Conservation (phyloP, 257 asterid genomes). For the Dorcoceras hygrometricum region DNA sequence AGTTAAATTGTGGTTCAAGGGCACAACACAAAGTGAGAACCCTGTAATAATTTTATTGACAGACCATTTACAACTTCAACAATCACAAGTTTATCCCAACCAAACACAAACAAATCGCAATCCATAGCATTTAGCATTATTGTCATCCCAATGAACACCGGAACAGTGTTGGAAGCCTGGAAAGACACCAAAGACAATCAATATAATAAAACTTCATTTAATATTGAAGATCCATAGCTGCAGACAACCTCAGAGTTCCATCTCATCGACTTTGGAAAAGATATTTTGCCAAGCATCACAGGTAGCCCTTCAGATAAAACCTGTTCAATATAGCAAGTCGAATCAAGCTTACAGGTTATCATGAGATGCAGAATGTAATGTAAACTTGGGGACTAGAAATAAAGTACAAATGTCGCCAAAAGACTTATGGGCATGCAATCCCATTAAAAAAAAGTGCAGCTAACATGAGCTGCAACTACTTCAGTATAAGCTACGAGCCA, state of each 20-base stretch:
- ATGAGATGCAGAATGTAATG: constrained; percentile 3
- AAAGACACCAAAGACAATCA: constrained; percentile 11
- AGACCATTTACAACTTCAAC: constrained; percentile 2
- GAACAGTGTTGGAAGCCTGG: constrained; percentile 4
- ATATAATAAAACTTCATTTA: constrained; percentile 1
- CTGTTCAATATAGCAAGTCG: constrained; percentile 40
- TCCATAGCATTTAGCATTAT: neutral
- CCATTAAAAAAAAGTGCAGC: constrained; percentile 8
- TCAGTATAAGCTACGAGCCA: constrained; percentile 4
- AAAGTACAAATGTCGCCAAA: constrained; percentile 1
- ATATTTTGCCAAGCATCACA: constrained; percentile 55
- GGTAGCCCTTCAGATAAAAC: constrained; percentile 89
- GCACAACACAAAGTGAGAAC: constrained; percentile 1
- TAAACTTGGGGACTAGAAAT: constrained; percentile 3
- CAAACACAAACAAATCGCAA: constrained; percentile 5
- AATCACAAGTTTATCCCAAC: constrained; percentile 4
- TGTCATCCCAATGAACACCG: constrained; percentile 6
- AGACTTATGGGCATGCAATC: constrained; percentile 10
- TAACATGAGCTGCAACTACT: constrained; percentile 2
- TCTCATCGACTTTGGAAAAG: constrained; percentile 93
- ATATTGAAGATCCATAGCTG: constrained; percentile 11
- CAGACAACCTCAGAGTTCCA: constrained; percentile 92
- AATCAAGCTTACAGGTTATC: constrained; percentile 19
- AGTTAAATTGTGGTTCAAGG: neutral
- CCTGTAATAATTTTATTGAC: neutral